A percentile compares a stretch with the other conserved stretches of the same genome.
Evolutionary conservation across 345 rosid genomes (phyloP).

Genomic region (Populus tremula): DNA sequence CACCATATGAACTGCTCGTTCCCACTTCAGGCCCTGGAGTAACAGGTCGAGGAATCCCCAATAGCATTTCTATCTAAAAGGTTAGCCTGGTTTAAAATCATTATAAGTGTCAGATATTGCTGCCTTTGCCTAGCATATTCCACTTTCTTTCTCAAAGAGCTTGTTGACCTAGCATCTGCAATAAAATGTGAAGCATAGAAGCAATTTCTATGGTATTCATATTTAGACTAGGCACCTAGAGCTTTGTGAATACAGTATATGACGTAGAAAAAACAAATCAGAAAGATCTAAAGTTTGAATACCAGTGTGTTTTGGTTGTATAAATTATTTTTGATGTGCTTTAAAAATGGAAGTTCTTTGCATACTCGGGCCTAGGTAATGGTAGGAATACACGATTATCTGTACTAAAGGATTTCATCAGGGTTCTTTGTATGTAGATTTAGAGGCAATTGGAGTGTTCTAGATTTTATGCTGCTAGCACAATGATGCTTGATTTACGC

Average conservation of each 20-base stretch:
- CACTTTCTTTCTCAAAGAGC: not conserved
- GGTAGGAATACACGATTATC: not conserved
- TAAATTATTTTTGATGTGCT: not conserved
- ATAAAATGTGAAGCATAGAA: not conserved
- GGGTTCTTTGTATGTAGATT: not conserved
- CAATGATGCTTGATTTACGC: not conserved
- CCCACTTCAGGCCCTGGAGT: conserved; percentile 86
- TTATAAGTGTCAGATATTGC: not conserved
- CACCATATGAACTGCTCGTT: conserved; percentile 77
- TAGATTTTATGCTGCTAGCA: not conserved
- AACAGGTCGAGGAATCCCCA: conserved; percentile 92
- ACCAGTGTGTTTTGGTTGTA: not conserved
- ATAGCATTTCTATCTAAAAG: conserved; percentile 75
- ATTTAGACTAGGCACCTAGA: no score
- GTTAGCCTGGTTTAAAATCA: not conserved
- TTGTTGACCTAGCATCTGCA: not conserved
- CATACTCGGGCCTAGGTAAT: not conserved
- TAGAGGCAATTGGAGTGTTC: not conserved
- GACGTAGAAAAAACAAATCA: not conserved
- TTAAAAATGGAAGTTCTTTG: not conserved
- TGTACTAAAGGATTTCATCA: not conserved
- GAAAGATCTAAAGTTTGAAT: not conserved
- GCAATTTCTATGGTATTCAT: no score
- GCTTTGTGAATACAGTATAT: not conserved
- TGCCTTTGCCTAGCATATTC: not conserved